A percentile compares a stretch with the other conserved stretches of the same genome.
Conservation (phyloP, 257 asterid genomes). For the Verbascum thapsus region DNA sequence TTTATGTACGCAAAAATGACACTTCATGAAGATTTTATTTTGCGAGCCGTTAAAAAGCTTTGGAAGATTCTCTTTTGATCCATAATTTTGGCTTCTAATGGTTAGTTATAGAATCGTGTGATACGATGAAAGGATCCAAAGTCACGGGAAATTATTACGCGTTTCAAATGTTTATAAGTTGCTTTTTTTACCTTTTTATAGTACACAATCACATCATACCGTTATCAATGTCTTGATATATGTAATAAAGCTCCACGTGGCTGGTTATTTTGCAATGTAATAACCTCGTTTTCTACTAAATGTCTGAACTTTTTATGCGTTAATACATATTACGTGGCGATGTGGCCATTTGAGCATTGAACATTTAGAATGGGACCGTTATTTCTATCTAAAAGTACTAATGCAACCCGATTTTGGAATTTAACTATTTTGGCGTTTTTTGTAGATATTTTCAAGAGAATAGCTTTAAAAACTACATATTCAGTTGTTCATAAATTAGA, state of each 20-base stretch:
- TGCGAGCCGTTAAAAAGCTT: not conserved
- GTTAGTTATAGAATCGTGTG: not conserved
- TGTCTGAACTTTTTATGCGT: not conserved
- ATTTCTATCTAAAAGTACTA: not conserved
- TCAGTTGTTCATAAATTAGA: slow-evolving; percentile 5
- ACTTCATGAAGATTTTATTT: slow-evolving; percentile 6
- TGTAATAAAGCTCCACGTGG: not conserved
- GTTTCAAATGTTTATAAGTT: not conserved
- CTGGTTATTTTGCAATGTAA: not conserved
- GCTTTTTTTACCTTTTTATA: not conserved
- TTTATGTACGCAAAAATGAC: not conserved
- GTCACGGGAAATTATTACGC: not conserved
- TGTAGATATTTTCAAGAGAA: not conserved
- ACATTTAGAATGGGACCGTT: not conserved
- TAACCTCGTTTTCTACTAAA: not conserved
- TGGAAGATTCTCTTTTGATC: not conserved
- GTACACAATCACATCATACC: not conserved
- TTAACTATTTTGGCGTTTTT: no score
- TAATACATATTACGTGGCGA: not conserved
- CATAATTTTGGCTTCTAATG: not conserved
- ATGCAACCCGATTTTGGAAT: not conserved
- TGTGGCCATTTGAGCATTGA: no score
- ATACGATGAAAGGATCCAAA: not conserved
- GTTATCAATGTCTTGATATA: not conserved
- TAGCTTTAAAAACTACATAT: not conserved